Evolutionary conservation across 2,329 filamentous ascomycete species (phyloP).

Genomic region (Esteya vermicola): DNA sequence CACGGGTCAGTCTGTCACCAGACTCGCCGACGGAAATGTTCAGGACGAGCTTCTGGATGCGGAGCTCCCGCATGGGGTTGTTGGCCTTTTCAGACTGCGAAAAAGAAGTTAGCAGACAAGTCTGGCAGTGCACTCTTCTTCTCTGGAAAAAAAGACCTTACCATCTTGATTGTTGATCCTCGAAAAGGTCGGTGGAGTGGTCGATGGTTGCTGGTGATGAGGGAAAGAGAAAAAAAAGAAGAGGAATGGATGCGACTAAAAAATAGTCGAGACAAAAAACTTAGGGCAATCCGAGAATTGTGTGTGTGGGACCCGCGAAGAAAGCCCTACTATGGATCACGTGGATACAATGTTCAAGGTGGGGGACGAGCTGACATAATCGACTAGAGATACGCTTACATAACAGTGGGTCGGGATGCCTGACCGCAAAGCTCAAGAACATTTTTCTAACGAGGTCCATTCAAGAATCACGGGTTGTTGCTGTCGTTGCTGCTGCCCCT

Average conservation of each 20-base stretch:
- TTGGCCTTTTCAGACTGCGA: conserved; percentile 64
- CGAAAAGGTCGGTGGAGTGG: conserved; percentile 3
- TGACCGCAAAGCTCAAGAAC: conserved; percentile 1
- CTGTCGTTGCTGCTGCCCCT: no score
- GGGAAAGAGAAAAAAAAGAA: no score
- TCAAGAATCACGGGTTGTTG: no score
- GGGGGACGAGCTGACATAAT: conserved; percentile 5
- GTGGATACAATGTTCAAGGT: conserved; percentile 3
- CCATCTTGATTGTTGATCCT: conserved; percentile 20
- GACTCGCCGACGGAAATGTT: conserved; percentile 99
- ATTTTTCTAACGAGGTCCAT: no score
- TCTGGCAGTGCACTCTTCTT: not conserved
- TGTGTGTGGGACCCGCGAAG: conserved; percentile 6
- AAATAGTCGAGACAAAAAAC: conserved; percentile 8
- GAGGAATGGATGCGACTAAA: conserved; percentile 1
- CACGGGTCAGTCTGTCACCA: conserved; percentile 99
- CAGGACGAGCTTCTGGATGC: conserved; percentile 98
- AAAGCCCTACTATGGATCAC: conserved; percentile 7
- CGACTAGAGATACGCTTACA: no score
- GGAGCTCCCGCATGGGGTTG: conserved; percentile 99
- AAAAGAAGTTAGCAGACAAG: conserved; percentile 14
- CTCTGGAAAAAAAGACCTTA: conserved; percentile 14
- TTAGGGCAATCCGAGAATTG: conserved; percentile 1
- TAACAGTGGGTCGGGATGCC: not conserved
- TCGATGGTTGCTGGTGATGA: conserved; percentile 4